These are phyloP conservation scores for Stagonosporopsis rhizophila DNA, from an alignment of 2,329 filamentous ascomycete species.

Conservation along the genomic window DNA sequence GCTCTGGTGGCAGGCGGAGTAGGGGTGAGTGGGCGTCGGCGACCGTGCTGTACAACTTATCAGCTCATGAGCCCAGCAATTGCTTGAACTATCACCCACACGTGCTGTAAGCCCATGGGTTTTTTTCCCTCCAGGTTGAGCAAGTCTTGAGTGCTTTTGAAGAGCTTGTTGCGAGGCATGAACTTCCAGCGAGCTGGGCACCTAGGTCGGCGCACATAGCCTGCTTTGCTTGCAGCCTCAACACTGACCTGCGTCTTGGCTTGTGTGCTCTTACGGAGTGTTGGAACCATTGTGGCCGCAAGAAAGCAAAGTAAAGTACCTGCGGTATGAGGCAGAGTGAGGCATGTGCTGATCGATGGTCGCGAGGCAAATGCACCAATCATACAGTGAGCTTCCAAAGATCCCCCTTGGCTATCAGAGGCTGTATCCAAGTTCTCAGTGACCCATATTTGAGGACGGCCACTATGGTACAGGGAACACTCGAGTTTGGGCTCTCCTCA, in stretches of 20 bases:
- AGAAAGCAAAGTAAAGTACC: not conserved
- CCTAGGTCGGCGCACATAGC: not conserved
- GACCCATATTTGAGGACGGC: too few species aligned
- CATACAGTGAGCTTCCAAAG: too few species aligned
- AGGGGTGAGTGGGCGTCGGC: not conserved
- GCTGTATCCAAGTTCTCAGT: too few species aligned
- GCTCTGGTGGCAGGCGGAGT: not conserved
- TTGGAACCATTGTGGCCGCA: not conserved
- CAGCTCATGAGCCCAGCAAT: not conserved
- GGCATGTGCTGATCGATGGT: too few species aligned
- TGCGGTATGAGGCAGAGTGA: not conserved
- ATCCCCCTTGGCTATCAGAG: too few species aligned
- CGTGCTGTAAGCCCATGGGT: not conserved
- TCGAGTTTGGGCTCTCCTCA: too few species aligned
- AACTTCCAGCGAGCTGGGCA: not conserved
- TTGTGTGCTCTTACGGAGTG: not conserved
- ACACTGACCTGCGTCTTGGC: not conserved
- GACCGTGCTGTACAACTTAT: not conserved
- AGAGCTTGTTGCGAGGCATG: not conserved
- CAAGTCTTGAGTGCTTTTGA: not conserved
- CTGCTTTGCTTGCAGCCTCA: not conserved
- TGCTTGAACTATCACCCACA: not conserved
- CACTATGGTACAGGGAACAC: too few species aligned
- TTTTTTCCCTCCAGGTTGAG: not conserved
- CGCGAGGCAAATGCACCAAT: too few species aligned